Conservation (phyloP, 805 yeast genomes). For the Wickerhamiella parazyma region DNA sequence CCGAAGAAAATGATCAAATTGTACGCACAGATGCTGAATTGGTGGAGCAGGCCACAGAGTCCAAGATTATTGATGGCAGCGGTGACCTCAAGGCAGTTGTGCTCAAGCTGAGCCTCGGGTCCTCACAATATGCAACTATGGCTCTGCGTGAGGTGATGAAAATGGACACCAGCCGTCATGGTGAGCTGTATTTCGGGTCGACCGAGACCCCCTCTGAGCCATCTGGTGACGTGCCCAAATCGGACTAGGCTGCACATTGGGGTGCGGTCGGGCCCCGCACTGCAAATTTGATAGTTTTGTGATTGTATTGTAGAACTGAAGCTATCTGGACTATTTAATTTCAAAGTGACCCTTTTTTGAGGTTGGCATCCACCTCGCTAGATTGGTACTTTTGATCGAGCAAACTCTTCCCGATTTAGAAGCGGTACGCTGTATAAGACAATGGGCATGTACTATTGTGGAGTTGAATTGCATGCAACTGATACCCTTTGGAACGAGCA, state of each 20-base stretch:
- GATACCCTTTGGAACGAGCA: neutral
- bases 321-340: too few relatives aligned
- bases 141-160: constrained; percentile 84
- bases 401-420: neutral
- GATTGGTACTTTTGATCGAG: too few relatives aligned
- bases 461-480: neutral
- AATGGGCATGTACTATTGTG: neutral
- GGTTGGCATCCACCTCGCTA: too few relatives aligned
- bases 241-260: too few relatives aligned
- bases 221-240: neutral
- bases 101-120: constrained; percentile 61
- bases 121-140: constrained; percentile 95
- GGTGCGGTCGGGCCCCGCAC: too few relatives aligned
- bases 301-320: too few relatives aligned
- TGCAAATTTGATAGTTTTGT: too few relatives aligned
- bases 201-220: neutral
- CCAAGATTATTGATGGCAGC: neutral
- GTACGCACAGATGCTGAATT: constrained; percentile 67
- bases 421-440: neutral
- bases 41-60: neutral
- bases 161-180: constrained; percentile 20
- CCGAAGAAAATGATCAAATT: constrained; percentile 51
- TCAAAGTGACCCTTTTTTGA: too few relatives aligned
- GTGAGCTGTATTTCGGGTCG: constrained; percentile 14
- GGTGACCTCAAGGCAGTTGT: constrained; percentile 44